A percentile compares a stretch with the other conserved stretches of the same genome.
These are phyloP conservation scores for Cercis canadensis DNA, from an alignment of 306 rosid species.

Conservation along the genomic window DNA sequence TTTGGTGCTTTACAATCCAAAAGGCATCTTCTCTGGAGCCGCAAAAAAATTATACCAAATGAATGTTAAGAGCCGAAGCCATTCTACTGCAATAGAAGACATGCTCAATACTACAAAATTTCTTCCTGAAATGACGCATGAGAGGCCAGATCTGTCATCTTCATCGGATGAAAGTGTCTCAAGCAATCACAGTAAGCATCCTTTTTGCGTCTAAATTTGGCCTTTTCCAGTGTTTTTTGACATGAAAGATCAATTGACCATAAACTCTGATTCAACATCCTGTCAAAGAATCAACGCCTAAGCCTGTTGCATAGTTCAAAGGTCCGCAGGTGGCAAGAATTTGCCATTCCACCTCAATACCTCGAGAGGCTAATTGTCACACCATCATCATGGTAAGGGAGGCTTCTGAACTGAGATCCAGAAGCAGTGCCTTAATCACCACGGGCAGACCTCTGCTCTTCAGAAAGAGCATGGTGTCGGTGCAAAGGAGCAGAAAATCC, in stretches of 20 bases:
- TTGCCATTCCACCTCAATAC: slow-evolving; percentile 31
- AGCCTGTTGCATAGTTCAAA: slow-evolving; percentile 34
- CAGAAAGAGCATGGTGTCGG: slow-evolving; percentile 45
- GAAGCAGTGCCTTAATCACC: slow-evolving; percentile 45
- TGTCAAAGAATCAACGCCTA: slow-evolving; percentile 37
- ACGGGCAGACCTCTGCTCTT: slow-evolving; percentile 46
- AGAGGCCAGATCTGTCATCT: slow-evolving; percentile 42
- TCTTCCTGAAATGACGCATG: slow-evolving; percentile 36
- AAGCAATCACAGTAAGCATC: slow-evolving; percentile 27
- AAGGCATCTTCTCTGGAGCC: slow-evolving; percentile 51
- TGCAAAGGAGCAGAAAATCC: slow-evolving; percentile 43
- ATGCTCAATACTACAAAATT: slow-evolving; percentile 40
- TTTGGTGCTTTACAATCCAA: slow-evolving; percentile 52
- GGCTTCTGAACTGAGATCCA: slow-evolving; percentile 44
- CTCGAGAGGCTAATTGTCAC: slow-evolving; percentile 33
- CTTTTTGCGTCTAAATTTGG: slow-evolving; percentile 31
- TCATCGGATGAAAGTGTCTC: slow-evolving; percentile 42
- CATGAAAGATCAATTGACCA: slow-evolving; percentile 12
- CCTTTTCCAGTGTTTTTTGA: slow-evolving; percentile 35
- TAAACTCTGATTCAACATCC: slow-evolving; percentile 29
- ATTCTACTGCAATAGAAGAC: slow-evolving; percentile 33
- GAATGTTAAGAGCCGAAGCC: slow-evolving; percentile 50
- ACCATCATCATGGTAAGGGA: slow-evolving; percentile 31
- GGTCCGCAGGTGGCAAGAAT: slow-evolving; percentile 30
- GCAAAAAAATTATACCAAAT: slow-evolving; percentile 35